Base-by-base conservation (phyloP, 2,329 filamentous ascomycete genomes). In the Myriosclerotinia scirpicola region DNA sequence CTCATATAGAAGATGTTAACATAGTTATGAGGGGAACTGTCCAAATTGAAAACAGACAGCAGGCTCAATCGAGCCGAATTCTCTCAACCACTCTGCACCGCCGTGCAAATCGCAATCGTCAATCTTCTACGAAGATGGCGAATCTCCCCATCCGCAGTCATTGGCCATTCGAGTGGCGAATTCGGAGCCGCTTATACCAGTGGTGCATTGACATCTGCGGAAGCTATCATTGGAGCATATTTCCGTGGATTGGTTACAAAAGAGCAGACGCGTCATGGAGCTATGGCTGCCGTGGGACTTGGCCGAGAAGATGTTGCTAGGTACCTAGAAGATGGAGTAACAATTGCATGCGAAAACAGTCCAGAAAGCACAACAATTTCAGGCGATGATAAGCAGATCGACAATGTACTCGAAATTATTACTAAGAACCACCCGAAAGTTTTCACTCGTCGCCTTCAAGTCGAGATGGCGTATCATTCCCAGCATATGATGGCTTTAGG, bases 171-270 rank as follows among this genome's bases (percentile, higher is more conserved):
- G 9, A 42, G 34, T 7, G 61, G 61, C 17, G 81, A 83, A 66
- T 81, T 83, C 42, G 80, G 72, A 2, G 81, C 81, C 1, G 81
- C 81, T 0, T 82, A 80, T 64, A 75, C 80, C 0, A 70, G 77
- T 1, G 78, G 77, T 2, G 71, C 72, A 12, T 53, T 81, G 0
- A 72, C 71, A 8, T 67, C 69, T 5, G 67, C 72, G 2, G 71
- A 76, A 40, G 78, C 78, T n/a, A 72, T 76, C 74, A 75, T 77
- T 0, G 76, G 81, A 9, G 83, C 83, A 1, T 86, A 84, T 70
- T 69, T 72, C 67, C 64, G 77, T 59, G 68, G 68, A 17, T 40
- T 9, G 26, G 26, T 34, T 38, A 26, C 15, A 17, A 22, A 15
- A 36, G 26, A 17, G 11, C 17, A 20, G 26, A 52, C 26, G 22